Evolutionary conservation across 169 alveolate species (phyloP).

Genomic region (Eimeria praecox): DNA sequence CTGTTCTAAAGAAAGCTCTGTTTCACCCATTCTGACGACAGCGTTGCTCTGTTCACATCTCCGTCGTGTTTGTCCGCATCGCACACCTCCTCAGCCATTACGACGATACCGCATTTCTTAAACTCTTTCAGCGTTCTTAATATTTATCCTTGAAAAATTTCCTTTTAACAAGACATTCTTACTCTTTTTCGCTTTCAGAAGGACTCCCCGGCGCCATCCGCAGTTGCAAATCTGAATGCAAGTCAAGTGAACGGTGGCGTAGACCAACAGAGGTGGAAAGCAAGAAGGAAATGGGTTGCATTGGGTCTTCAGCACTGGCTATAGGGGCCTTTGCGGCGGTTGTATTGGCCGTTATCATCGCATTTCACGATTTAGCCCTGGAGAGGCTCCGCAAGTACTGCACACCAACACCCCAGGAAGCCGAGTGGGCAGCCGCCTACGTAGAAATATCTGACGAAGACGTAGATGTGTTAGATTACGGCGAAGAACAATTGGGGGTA

Average conservation of each 20-base stretch:
- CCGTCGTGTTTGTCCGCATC: not conserved
- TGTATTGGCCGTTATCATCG: constrained; percentile 28
- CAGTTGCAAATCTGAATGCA: not conserved
- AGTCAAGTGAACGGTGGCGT: not conserved
- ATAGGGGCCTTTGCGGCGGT: constrained; percentile 52
- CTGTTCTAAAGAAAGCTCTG: not conserved
- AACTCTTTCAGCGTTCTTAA: not conserved
- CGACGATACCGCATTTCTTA: not conserved
- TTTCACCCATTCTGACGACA: not conserved
- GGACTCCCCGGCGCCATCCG: not conserved
- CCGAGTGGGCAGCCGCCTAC: constrained; percentile 60
- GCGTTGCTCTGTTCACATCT: not conserved
- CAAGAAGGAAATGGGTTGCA: constrained; percentile 7
- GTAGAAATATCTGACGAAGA: constrained; percentile 30
- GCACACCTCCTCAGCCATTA: not conserved
- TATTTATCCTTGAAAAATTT: not conserved
- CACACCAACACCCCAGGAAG: constrained; percentile 45
- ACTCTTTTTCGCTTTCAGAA: not conserved
- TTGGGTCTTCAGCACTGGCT: constrained; percentile 30
- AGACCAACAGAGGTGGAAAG: not conserved
- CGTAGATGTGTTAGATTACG: constrained; percentile 25
- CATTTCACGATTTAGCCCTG: constrained; percentile 43
- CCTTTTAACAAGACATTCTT: not conserved
- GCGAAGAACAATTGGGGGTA: constrained; percentile 52
- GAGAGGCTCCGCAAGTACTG: constrained; percentile 24